Conservation (phyloP, 1,284 basidiomycete species). For the Wallemia mellicola region DNA sequence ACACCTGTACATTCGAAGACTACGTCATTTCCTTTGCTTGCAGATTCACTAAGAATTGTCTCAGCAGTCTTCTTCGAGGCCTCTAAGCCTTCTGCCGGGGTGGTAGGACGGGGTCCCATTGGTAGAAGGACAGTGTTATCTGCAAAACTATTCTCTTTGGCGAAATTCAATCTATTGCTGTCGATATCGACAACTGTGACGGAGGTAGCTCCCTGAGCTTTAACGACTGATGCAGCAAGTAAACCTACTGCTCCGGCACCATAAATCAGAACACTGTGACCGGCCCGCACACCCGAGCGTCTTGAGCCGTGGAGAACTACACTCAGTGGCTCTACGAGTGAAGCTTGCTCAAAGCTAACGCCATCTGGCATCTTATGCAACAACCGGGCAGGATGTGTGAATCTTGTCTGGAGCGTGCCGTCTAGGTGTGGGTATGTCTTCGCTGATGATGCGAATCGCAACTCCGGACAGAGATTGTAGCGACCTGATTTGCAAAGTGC, state of each 20-base stretch:
- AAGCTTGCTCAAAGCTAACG: constrained; percentile 44
- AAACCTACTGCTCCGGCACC: constrained; percentile 79
- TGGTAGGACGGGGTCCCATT: constrained; percentile 14
- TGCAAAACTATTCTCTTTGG: constrained; percentile 39
- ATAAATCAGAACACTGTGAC: constrained; percentile 49
- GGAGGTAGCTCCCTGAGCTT: constrained; percentile 33
- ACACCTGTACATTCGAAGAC: constrained; percentile 89
- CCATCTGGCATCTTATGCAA: constrained; percentile 35
- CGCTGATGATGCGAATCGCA: constrained; percentile 68
- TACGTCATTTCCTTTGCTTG: constrained; percentile 51
- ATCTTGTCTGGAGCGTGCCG: constrained; percentile 56
- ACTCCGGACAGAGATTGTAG: constrained; percentile 69
- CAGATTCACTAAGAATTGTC: constrained; percentile 14
- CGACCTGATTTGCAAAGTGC: constrained; percentile 17
- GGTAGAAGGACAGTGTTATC: constrained; percentile 39
- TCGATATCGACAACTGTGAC: constrained; percentile 66
- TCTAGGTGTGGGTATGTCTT: constrained; percentile 80
- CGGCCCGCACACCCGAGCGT: constrained; percentile 28
- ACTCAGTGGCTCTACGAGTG: constrained; percentile 67
- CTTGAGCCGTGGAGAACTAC: constrained; percentile 59
- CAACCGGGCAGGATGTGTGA: constrained; percentile 39
- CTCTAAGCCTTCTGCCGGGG: constrained; percentile 25
- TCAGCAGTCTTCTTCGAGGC: constrained; percentile 27
- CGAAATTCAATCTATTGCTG: constrained; percentile 43
- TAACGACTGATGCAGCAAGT: constrained; percentile 48